Percentiles rank a stretch among this genome's conserved stretches.
These are phyloP conservation scores for Scopulariopsis brevicaulis DNA, from an alignment of 2,329 filamentous ascomycete genomes.

Conservation along the genomic window DNA sequence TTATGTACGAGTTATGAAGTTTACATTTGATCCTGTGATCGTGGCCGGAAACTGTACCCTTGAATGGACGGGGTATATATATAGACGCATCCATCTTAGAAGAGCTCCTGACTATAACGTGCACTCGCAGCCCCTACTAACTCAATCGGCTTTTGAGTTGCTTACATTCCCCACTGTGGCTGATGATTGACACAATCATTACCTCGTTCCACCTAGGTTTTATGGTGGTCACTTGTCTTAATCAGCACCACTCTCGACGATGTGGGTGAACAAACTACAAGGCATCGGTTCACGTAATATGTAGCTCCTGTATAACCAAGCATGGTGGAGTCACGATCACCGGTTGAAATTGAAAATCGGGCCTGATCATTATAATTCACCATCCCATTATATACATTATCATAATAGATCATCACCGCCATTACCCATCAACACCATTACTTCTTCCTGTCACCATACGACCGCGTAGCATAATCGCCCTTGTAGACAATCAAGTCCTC, in stretches of 20 bases:
- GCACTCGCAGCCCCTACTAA: neutral
- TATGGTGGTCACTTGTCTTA: neutral
- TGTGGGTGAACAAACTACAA: too few species aligned
- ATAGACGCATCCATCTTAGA: neutral
- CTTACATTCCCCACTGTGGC: neutral
- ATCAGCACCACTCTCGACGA: too few species aligned
- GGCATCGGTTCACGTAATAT: too few species aligned
- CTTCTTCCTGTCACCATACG: conserved; percentile 57
- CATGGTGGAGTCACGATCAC: too few species aligned
- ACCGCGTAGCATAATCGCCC: conserved; percentile 91
- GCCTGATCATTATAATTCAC: too few species aligned
- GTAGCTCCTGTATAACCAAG: too few species aligned
- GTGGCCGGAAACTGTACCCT: too few species aligned
- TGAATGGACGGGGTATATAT: neutral
- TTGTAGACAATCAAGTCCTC: conserved; percentile 84
- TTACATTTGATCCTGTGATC: too few species aligned
- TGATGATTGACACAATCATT: neutral
- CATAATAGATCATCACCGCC: neutral
- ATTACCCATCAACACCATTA: neutral
- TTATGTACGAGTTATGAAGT: too few species aligned
- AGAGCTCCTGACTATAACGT: neutral
- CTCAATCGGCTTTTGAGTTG: neutral
- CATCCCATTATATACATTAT: neutral
- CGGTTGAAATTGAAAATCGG: too few species aligned
- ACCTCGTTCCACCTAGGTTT: neutral